Percentiles rank a stretch among this genome's conserved stretches.
Conservation (phyloP, 805 yeast species). For the Monosporozyma siamensis region DNA sequence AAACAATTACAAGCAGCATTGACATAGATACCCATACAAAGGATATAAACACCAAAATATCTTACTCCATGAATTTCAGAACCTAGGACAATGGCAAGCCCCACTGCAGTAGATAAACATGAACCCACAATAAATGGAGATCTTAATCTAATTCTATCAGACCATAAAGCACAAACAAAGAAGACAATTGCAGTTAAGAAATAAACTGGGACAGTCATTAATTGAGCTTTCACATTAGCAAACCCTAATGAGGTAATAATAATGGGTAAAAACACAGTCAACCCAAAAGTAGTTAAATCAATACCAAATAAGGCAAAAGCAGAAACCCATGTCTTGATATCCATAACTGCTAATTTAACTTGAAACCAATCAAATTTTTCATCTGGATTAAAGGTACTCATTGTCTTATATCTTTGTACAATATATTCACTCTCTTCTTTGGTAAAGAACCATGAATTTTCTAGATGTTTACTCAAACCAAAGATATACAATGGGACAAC, state of each 20-base stretch:
- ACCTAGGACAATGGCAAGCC: slow-evolving; percentile 29
- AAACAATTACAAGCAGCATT: slow-evolving; percentile 33
- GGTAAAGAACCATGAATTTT: slow-evolving; percentile 33
- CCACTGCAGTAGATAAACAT: slow-evolving; percentile 27
- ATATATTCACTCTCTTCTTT: slow-evolving; percentile 34
- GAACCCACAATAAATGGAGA: slow-evolving; percentile 32
- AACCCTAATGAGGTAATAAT: slow-evolving; percentile 31
- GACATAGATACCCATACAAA: slow-evolving; percentile 34
- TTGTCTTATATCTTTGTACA: slow-evolving; percentile 28
- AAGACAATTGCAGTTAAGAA: slow-evolving; percentile 61
- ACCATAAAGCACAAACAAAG: slow-evolving; percentile 49
- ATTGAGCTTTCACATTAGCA: slow-evolving; percentile 65
- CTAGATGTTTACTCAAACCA: slow-evolving; percentile 35
- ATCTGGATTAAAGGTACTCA: slow-evolving; percentile 31
- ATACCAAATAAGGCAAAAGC: slow-evolving; percentile 33
- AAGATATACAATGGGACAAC: slow-evolving; percentile 31
- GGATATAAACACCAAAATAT: slow-evolving; percentile 32
- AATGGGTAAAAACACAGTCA: slow-evolving; percentile 37
- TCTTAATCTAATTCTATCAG: slow-evolving; percentile 47
- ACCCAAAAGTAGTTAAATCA: slow-evolving; percentile 33
- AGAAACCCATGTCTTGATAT: slow-evolving; percentile 26
- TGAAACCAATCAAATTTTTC: slow-evolving; percentile 32
- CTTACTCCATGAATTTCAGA: slow-evolving; percentile 30
- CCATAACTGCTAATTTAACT: slow-evolving; percentile 25
- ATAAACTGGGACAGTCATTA: slow-evolving; percentile 83